Conservation (phyloP, 2,329 filamentous ascomycete species). For the Leptodontidium sp. region DNA sequence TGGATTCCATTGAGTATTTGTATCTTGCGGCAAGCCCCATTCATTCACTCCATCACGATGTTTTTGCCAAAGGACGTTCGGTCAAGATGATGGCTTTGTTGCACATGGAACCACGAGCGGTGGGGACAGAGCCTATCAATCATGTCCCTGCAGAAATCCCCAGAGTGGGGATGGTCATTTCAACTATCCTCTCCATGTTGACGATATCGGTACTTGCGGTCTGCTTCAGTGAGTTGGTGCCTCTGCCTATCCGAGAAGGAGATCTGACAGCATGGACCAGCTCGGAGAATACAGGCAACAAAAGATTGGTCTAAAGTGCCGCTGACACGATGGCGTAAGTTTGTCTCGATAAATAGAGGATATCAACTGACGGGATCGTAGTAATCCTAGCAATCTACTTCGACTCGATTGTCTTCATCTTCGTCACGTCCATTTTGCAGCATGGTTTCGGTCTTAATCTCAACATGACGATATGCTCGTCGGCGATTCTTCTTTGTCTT, state of each 20-base stretch:
- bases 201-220: constrained; percentile 32
- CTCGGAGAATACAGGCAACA: constrained; percentile 26
- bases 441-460: constrained; percentile 64
- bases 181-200: constrained; percentile 28
- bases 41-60: neutral
- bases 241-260: neutral
- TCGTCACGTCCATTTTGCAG: constrained; percentile 62
- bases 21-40: constrained; percentile 3
- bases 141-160: constrained; percentile 46
- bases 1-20: neutral
- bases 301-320: constrained; percentile 31
- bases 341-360: neutral
- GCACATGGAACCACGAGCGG: neutral
- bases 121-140: constrained; percentile 13
- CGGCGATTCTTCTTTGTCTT: constrained; percentile 67
- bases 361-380: constrained; percentile 20
- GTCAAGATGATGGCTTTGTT: constrained; percentile 21
- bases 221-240: constrained; percentile 32
- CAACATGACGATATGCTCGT: constrained; percentile 58
- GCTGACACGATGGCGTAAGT: constrained; percentile 37
- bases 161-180: constrained; percentile 40
- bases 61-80: constrained; percentile 11
- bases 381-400: constrained; percentile 59
- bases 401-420: constrained; percentile 67
- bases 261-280: constrained; percentile 17